A percentile compares a stretch with the other conserved stretches of the same genome.
Evolutionary conservation across 1,284 basidiomycete species (phyloP).

Genomic region (Cryptococcus maquisensis): DNA sequence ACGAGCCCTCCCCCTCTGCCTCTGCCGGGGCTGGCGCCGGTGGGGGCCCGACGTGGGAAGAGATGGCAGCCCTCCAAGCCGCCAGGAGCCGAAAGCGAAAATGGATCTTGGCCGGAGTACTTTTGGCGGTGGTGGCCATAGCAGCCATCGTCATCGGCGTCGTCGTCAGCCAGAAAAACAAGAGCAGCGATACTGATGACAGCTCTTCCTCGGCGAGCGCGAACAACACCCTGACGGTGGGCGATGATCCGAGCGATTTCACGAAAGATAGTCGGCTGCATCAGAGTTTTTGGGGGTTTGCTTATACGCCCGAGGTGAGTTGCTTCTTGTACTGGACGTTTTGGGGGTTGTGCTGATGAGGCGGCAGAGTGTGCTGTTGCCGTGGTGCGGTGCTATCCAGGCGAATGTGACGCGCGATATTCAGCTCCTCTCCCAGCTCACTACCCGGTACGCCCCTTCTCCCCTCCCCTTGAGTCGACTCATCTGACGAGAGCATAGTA

Average conservation of each 20-base stretch:
- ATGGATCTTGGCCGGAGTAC: conserved; percentile 22
- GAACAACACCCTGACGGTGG: conserved; percentile 43
- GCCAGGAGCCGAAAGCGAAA: conserved; percentile 20
- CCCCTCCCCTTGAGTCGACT: neutral
- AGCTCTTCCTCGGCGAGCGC: conserved; percentile 2
- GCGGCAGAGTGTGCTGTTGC: conserved; percentile 21
- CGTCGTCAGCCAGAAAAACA: conserved; percentile 28
- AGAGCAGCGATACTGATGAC: conserved; percentile 7
- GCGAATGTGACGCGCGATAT: conserved; percentile 52
- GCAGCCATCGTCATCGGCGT: conserved; percentile 30
- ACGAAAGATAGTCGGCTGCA: conserved; percentile 59
- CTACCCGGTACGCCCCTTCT: conserved; percentile 20
- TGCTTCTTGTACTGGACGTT: neutral
- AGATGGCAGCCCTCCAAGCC: neutral
- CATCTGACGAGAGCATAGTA: conserved; percentile 2
- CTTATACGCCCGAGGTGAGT: conserved; percentile 62
- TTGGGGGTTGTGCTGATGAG: neutral
- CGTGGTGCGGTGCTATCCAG: conserved; percentile 49
- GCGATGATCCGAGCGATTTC: conserved; percentile 63
- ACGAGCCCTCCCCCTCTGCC: neutral
- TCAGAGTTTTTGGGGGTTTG: conserved; percentile 66
- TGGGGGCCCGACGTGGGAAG: neutral
- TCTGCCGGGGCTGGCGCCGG: too few relatives aligned
- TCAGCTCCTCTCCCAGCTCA: conserved; percentile 45
- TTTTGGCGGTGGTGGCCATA: conserved; percentile 30